These are phyloP conservation scores for Helicostylum pulchrum DNA, from an alignment of 192 early-diverging fungal genomes.

Conservation along the genomic window DNA sequence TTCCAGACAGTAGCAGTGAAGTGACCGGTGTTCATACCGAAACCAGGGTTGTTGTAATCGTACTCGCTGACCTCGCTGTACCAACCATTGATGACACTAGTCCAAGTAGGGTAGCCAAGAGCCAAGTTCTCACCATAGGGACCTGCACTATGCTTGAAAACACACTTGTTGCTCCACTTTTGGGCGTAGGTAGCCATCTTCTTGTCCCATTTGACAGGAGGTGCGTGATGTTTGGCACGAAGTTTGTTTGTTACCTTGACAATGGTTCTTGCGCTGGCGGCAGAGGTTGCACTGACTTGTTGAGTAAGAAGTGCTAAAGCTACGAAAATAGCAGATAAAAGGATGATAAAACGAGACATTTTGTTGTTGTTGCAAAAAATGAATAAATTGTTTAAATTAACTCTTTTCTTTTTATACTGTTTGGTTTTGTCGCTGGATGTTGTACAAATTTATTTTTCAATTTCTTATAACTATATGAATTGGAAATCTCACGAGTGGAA, in stretches of 20 bases:
- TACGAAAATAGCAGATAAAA: no score
- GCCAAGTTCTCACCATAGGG: conserved; percentile 49
- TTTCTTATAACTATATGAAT: no score
- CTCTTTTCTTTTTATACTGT: no score
- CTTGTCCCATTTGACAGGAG: conserved; percentile 37
- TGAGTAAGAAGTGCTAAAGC: no score
- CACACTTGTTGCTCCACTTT: conserved; percentile 37
- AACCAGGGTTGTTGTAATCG: conserved; percentile 43
- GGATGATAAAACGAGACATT: no score
- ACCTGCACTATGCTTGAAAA: conserved; percentile 40
- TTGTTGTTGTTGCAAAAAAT: no score
- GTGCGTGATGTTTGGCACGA: conserved; percentile 39
- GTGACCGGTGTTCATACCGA: conserved; percentile 37
- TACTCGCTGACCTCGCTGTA: conserved; percentile 44
- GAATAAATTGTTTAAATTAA: no score
- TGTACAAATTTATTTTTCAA: no score
- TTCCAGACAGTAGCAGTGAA: conserved; percentile 47
- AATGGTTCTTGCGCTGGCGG: conserved; percentile 18
- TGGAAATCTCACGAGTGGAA: no score
- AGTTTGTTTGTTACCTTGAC: conserved; percentile 39
- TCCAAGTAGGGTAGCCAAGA: conserved; percentile 37
- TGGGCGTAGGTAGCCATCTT: conserved; percentile 37
- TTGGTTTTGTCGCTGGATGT: no score
- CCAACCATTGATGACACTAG: conserved; percentile 35
- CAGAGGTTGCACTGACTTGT: neutral